Base-by-base conservation (phyloP, 2,329 filamentous ascomycete genomes). In the Lachnellula cervina region DNA sequence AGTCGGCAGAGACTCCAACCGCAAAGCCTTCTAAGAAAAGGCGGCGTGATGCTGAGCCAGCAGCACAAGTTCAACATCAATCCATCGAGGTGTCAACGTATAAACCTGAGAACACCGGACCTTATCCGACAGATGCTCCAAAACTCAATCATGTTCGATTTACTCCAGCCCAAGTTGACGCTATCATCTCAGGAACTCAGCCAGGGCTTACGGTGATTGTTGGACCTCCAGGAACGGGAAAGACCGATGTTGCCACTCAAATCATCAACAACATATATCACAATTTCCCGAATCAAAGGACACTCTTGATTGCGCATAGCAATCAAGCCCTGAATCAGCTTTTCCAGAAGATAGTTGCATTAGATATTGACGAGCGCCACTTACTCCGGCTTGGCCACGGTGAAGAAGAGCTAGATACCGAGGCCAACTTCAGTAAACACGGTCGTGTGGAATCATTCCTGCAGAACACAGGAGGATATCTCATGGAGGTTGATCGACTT, bases 181-280 rank as follows among this genome's bases (percentile, higher is more conserved):
- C 94, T 25, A 94, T 99, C 66, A 85, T 89, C 58, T 97, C 93
- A 42, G 94, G 94, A 19, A 92, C 90, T 6, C 95, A 99, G 66
- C 93, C 94, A 37, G 94, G 95, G 19, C 79, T 99, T 51, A 97
- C 93, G 1, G 83, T 99, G 48, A 88, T 99, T 64, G 90, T 99
- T 59, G 94, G 94, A 1, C 94, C 94, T 52, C 94, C 94, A 7
- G 94, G 94, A 53, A 99, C 94, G 6, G 94, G 95, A 60, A 99
- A 99, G 77, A 99, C 94, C n/a, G 94, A 99, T 72, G 94, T 99
- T 52, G 92, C 91, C 48, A 97, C 93, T 4, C 94, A 99, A 72
- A 95, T 97, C 70, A 99, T 99, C 74, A 97, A 90, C 76, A 97
- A 97, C 71, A 88, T 99, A 64, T 99, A 99, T 69, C 93, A 97